A percentile compares a stretch with the other conserved stretches of the same genome.
Evolutionary conservation across 2,329 filamentous ascomycete genomes (phyloP).

Genomic region (Arthroderma sp.): DNA sequence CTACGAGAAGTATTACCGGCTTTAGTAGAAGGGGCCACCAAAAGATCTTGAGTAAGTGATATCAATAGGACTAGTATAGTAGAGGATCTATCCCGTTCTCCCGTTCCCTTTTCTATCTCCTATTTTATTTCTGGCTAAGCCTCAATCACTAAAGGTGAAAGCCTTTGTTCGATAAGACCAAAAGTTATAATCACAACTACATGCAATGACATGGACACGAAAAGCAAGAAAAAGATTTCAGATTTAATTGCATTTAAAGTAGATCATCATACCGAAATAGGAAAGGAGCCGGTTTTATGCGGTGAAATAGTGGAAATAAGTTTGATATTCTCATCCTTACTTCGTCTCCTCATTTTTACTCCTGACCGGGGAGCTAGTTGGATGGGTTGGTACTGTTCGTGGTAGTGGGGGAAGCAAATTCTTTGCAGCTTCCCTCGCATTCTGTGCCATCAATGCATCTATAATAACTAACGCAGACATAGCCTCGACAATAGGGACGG

Average conservation of each 20-base stretch:
- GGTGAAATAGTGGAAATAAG: neutral
- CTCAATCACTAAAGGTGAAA: neutral
- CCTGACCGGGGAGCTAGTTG: slow-evolving; percentile 13
- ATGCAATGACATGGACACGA: neutral
- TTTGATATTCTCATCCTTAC: too few species aligned
- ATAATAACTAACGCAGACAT: slow-evolving; percentile 85
- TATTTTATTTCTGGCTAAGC: neutral
- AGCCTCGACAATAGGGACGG: slow-evolving; percentile 60
- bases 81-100: neutral
- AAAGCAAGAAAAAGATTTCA: neutral
- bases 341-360: neutral
- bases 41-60: neutral
- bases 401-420: slow-evolving; percentile 35
- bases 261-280: neutral
- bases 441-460: slow-evolving; percentile 76
- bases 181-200: neutral
- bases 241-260: neutral
- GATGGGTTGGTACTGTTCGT: slow-evolving; percentile 26
- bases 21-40: neutral
- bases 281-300: neutral
- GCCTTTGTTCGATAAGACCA: neutral
- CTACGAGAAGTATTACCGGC: neutral
- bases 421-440: slow-evolving; percentile 45
- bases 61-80: neutral
- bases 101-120: neutral